Conservation (phyloP, 768 basidiomycete genomes). For the Rubroboletus satanas region DNA sequence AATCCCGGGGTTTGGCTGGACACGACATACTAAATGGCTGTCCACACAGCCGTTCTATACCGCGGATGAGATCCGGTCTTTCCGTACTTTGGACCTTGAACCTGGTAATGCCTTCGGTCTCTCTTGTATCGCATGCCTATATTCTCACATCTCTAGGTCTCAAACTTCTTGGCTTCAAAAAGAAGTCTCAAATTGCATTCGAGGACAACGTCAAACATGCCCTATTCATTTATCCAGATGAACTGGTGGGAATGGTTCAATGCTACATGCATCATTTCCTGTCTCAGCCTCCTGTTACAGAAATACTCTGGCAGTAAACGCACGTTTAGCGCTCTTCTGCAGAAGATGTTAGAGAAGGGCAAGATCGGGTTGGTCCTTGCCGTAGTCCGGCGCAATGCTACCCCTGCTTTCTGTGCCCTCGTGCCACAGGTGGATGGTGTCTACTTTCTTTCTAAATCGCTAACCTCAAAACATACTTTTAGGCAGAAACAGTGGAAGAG, state of each 20-base stretch:
- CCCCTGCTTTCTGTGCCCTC: conserved; percentile 78
- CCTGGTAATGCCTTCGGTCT: conserved; percentile 48
- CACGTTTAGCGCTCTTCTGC: conserved; percentile 83
- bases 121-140: neutral
- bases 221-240: conserved; percentile 88
- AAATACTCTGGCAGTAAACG: conserved; percentile 87
- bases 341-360: conserved; percentile 74
- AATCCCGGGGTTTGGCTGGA: neutral
- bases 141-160: conserved; percentile 47
- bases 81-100: conserved; percentile 75
- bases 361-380: conserved; percentile 78
- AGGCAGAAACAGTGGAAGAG: conserved; percentile 71
- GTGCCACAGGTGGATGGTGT: conserved; percentile 68
- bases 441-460: neutral
- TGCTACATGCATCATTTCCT: neutral
- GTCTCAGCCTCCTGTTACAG: conserved; percentile 32
- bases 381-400: conserved; percentile 63
- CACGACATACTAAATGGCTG: neutral
- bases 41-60: conserved; percentile 71
- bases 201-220: conserved; percentile 94
- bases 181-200: conserved; percentile 61
- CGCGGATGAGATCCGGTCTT: conserved; percentile 74
- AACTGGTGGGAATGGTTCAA: conserved; percentile 51
- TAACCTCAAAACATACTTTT: neutral
- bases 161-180: conserved; percentile 91